Conservation (phyloP, 202 grass and related monocot species). For the Carex arenaria region DNA sequence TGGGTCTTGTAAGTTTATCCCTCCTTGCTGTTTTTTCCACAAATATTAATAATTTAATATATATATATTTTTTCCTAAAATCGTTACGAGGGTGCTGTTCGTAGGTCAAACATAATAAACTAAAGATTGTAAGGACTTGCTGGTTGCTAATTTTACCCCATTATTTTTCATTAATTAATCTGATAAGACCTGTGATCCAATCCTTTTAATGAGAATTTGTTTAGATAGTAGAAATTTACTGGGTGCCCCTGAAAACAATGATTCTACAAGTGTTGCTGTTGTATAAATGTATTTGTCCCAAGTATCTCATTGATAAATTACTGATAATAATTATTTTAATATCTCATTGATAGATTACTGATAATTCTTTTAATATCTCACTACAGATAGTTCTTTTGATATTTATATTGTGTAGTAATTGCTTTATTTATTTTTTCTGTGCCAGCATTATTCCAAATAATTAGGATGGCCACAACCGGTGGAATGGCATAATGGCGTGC, state of each 20-base stretch:
- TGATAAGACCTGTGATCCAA: background rate
- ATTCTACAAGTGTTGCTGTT: background rate
- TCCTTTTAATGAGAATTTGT: background rate
- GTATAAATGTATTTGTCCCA: background rate
- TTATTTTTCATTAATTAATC: background rate
- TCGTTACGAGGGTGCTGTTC: background rate
- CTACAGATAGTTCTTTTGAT: background rate
- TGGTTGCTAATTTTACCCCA: background rate
- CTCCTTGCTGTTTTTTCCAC: background rate
- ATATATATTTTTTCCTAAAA: background rate
- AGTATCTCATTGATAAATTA: too few species aligned
- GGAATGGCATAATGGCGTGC: slow-evolving; percentile 12
- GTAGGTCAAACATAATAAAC: background rate
- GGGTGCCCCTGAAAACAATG: background rate
- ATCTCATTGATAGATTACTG: background rate
- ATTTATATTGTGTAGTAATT: background rate
- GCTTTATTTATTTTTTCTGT: background rate
- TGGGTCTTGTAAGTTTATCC: slow-evolving; percentile 68
- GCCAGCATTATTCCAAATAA: slow-evolving; percentile 26
- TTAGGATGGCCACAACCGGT: slow-evolving; percentile 13
- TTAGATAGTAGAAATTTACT: background rate
- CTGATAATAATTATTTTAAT: background rate
- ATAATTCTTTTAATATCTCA: background rate
- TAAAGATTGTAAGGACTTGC: background rate
- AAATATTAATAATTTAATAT: background rate